Conservation (phyloP, 805 yeast genomes). For the Maudiozyma serrabonitensis region DNA sequence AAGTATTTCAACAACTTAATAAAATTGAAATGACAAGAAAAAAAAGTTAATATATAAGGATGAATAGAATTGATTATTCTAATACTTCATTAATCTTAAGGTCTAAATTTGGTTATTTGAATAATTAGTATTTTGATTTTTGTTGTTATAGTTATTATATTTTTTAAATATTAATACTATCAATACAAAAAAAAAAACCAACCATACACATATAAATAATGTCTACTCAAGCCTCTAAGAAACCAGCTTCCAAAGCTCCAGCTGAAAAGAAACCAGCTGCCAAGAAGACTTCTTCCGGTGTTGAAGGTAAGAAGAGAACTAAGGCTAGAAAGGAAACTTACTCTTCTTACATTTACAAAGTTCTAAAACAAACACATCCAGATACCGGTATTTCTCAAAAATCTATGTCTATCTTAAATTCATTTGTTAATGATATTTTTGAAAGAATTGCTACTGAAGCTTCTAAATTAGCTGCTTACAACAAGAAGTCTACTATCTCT, state of each 20-base stretch:
- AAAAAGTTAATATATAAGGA: neutral
- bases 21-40: neutral
- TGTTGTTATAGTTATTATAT: neutral
- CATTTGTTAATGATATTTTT: slow-evolving; percentile 94
- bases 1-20: neutral
- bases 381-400: slow-evolving; percentile 98
- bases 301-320: slow-evolving; percentile 82
- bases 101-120: neutral
- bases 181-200: neutral
- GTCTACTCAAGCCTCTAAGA: slow-evolving; percentile 58
- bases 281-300: slow-evolving; percentile 76
- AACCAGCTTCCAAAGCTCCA: slow-evolving; percentile 32
- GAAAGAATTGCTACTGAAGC: slow-evolving; percentile 98
- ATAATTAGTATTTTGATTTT: neutral
- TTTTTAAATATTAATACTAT: neutral
- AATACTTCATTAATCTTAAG: neutral
- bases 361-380: slow-evolving; percentile 97
- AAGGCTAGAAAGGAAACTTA: slow-evolving; percentile 97
- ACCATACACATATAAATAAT: slow-evolving; percentile 25
- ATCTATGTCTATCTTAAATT: slow-evolving; percentile 98
- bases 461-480: slow-evolving; percentile 96
- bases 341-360: slow-evolving; percentile 97
- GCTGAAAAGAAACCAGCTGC: slow-evolving; percentile 52
- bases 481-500: slow-evolving; percentile 95
- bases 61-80: neutral